Evolutionary conservation across 169 alveolate species (phyloP).

Genomic region (Cryptosporidium sp.): DNA sequence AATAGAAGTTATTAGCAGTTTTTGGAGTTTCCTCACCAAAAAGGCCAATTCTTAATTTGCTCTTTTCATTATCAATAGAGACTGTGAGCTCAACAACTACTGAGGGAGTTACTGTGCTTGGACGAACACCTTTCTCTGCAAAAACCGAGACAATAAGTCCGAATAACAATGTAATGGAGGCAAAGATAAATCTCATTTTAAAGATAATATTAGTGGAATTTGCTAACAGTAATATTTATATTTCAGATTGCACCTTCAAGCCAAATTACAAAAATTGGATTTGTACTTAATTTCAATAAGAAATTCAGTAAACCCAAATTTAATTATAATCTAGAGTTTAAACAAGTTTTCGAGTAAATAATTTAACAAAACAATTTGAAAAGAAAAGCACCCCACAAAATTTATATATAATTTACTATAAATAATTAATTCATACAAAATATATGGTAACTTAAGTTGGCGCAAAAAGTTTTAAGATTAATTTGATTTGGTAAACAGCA

Average conservation of each 20-base stretch:
- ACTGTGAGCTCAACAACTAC: slow-evolving; percentile 44
- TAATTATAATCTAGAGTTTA: background rate
- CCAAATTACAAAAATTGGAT: background rate
- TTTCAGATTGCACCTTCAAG: background rate
- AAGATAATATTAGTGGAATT: background rate
- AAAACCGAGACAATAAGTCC: slow-evolving; percentile 10
- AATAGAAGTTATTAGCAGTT: slow-evolving; percentile 52
- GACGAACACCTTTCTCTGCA: slow-evolving; percentile 14
- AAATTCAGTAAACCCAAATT: background rate
- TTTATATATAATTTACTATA: background rate
- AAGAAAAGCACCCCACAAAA: slow-evolving; percentile 1
- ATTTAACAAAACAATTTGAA: background rate
- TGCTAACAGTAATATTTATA: background rate
- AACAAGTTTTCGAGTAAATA: background rate
- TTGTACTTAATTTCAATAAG: background rate
- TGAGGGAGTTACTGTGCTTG: slow-evolving; percentile 42
- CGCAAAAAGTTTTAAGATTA: background rate
- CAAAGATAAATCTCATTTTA: background rate
- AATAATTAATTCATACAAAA: background rate
- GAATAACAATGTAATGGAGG: background rate
- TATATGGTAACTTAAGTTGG: background rate
- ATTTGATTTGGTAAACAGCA: background rate
- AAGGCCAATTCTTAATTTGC: slow-evolving; percentile 36
- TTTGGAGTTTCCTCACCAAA: slow-evolving; percentile 42
- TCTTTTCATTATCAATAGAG: slow-evolving; percentile 12